A percentile compares a stretch with the other conserved stretches of the same genome.
phyloP scores from a whole-genome alignment of 2,329 filamentous ascomycete species.

The Diaporthe longicolla region DNA sequence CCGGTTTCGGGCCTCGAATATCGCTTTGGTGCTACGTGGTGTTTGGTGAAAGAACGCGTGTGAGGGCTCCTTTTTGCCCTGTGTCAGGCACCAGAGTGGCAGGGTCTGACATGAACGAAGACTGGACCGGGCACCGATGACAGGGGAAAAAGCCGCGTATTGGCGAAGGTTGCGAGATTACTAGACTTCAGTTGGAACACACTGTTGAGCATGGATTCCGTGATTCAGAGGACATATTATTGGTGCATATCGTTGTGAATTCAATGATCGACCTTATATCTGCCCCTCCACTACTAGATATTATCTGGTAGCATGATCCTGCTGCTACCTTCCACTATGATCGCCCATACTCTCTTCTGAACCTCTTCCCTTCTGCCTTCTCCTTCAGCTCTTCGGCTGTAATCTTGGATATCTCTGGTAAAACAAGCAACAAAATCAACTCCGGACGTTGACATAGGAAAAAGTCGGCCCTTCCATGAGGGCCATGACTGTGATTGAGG shows the following conservation, averaged over 20 bases:
- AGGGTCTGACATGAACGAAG: background rate
- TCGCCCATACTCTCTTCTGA: background rate
- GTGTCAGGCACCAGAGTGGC: background rate
- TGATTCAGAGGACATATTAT: background rate
- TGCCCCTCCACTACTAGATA: conserved; percentile 9
- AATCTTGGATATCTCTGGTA: conserved; percentile 7
- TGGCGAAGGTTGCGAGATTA: background rate
- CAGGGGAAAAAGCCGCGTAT: too few relatives aligned
- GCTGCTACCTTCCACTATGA: conserved; percentile 21
- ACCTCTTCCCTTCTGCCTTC: background rate
- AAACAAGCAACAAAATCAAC: background rate
- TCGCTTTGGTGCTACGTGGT: background rate
- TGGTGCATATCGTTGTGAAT: conserved; percentile 12
- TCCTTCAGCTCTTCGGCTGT: background rate
- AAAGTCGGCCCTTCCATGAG: conserved; percentile 23
- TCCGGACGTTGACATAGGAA: conserved; percentile 4
- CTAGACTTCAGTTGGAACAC: background rate
- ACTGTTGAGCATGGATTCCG: background rate
- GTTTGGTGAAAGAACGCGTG: too few relatives aligned
- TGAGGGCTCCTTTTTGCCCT: too few relatives aligned
- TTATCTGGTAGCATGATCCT: conserved; percentile 16
- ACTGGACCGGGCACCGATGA: too few relatives aligned
- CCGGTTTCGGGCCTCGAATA: conserved; percentile 5
- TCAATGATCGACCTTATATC: background rate
- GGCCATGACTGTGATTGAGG: background rate